Evolutionary conservation across 2,329 filamentous ascomycete genomes (phyloP), one percentile per base, ranked within the genome.

Genomic region (Verticillium nonalfalfae): DNA sequence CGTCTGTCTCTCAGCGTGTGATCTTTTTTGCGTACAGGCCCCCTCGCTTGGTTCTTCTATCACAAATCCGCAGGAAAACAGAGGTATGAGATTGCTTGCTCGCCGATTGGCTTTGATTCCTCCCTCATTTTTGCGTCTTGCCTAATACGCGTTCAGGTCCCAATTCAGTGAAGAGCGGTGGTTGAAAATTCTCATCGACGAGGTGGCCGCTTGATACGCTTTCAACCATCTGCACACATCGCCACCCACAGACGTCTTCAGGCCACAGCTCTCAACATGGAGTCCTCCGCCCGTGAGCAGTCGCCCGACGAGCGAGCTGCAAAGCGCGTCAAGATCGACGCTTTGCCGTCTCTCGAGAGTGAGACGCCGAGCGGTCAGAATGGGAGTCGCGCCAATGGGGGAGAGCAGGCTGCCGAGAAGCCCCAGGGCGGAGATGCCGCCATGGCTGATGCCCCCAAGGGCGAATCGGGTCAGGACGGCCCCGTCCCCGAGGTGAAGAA

Each of bases 311-410:
- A 66, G 58, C 66, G 65, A 52, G 63, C 66, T 52, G 63, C 66
- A 54, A 67, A 67, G 61, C 66, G 66, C 59, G 61, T 66, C 66
- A 67, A 66, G 63, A 58, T 63, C 56, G 61, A 64, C 61, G 64
- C 54, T 58, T 66, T 59, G 50, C 21, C 56, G 50, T 26, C 57
- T 50, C 58, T 34, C 15, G 59, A 38, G 21, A 33, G 15, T 33
- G 52, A 33, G 54, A 18, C 50, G 11, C 35, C 14, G 14, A 15
- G 36, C 45, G 38, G 5, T 36, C 26, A n/a, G 56, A 60, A 36
- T 31, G 15, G 39, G 45, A 45, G n/a, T 36, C 59, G 54, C 11
- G 59, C 61, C 52, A 57, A 62, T 54, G 64, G 61, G 38, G 58
- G 60, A 21, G 56, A 61, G 21, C 60, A 61, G 59, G 54, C 52